A percentile compares a stretch with the other conserved stretches of the same genome.
These are phyloP conservation scores for Casuarina glauca DNA, from an alignment of 306 rosid genomes.

Conservation along the genomic window DNA sequence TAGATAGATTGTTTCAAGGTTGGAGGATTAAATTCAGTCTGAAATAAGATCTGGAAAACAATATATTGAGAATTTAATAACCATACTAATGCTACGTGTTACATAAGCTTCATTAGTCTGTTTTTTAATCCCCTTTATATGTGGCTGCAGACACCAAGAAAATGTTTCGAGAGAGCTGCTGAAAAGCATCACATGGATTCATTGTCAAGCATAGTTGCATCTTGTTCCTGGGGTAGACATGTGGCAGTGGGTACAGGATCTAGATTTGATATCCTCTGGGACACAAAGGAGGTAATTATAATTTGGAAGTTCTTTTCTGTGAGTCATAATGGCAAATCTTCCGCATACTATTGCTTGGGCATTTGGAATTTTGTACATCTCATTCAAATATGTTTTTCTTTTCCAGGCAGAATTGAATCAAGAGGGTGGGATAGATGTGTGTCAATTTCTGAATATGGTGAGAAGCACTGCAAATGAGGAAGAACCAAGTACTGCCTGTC, in stretches of 20 bases:
- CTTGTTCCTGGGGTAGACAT: constrained; percentile 96
- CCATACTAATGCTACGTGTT: neutral
- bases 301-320: constrained; percentile 1
- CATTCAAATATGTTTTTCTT: constrained; percentile 26
- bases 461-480: constrained; percentile 47
- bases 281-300: constrained; percentile 60
- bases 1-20: neutral
- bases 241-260: constrained; percentile 97
- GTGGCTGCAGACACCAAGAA: constrained; percentile 75
- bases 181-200: constrained; percentile 82
- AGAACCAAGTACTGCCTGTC: constrained; percentile 54
- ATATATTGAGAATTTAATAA: neutral
- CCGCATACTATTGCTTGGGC: constrained; percentile 1
- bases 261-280: constrained; percentile 79
- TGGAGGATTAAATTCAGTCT: neutral
- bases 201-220: constrained; percentile 79
- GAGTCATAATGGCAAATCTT: constrained; percentile 3
- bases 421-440: constrained; percentile 67
- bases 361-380: constrained; percentile 8
- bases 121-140: constrained; percentile 12
- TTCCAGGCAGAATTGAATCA: constrained; percentile 56
- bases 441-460: constrained; percentile 70
- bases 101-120: constrained; percentile 16
- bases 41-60: neutral
- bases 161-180: constrained; percentile 91